A percentile compares a stretch with the other conserved stretches of the same genome.
phyloP scores from a whole-genome alignment of 345 rosid genomes.

The Melaleuca alternifolia region DNA sequence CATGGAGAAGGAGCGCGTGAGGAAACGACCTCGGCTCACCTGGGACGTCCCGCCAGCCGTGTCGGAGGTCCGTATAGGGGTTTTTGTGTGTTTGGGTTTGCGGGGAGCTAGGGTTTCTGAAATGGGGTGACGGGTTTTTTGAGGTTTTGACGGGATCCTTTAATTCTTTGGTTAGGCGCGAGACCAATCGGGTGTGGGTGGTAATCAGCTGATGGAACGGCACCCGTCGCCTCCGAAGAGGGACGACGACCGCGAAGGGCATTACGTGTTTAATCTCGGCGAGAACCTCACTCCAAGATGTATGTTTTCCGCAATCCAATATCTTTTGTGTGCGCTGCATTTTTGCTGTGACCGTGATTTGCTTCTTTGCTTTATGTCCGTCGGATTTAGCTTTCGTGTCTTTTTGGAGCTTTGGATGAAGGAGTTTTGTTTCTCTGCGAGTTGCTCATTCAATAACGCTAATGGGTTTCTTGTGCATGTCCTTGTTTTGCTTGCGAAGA shows the following conservation, averaged over 20 bases:
- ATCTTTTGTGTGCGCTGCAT: neutral
- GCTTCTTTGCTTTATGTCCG: neutral
- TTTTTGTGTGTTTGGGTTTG: neutral
- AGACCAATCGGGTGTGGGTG: neutral
- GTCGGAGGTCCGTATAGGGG: neutral
- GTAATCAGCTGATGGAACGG: neutral
- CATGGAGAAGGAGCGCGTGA: constrained; percentile 2
- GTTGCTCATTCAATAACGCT: neutral
- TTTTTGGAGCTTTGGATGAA: neutral
- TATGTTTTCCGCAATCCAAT: constrained; percentile 31
- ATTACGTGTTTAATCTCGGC: constrained; percentile 55
- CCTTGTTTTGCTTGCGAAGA: neutral
- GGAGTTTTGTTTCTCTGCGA: neutral
- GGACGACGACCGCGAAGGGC: constrained; percentile 68
- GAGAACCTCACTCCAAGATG: constrained; percentile 67
- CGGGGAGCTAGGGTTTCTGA: neutral
- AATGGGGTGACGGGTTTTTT: neutral
- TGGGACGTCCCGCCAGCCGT: constrained; percentile 2
- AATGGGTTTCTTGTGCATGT: neutral
- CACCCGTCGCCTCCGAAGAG: constrained; percentile 42
- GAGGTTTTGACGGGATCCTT: neutral
- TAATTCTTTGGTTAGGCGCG: neutral
- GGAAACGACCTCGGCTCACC: constrained; percentile 1
- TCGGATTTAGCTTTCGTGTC: neutral
- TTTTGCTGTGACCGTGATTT: neutral